Evolutionary conservation across 257 asterid species (phyloP).

Genomic region (Catharanthus roseus): DNA sequence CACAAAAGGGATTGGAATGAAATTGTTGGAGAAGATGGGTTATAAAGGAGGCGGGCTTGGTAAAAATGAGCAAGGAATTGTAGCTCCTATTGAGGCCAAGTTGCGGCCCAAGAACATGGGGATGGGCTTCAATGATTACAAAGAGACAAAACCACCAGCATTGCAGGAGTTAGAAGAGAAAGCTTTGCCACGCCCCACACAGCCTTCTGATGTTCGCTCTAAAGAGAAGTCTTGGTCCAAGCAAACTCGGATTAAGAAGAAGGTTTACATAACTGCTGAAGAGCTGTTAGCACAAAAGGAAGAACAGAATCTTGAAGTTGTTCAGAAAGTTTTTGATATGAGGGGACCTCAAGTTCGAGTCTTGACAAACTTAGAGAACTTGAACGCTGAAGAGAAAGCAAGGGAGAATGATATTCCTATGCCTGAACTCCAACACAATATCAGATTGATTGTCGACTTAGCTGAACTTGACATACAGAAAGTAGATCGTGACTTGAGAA

Average conservation of each 20-base stretch:
- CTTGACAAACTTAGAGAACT: constrained; percentile 73
- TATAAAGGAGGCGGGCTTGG: constrained; percentile 95
- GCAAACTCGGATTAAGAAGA: constrained; percentile 56
- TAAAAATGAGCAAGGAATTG: constrained; percentile 72
- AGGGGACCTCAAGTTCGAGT: constrained; percentile 97
- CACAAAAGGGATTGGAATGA: constrained; percentile 74
- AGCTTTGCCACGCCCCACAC: constrained; percentile 30
- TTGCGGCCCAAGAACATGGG: constrained; percentile 88
- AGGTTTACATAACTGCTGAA: constrained; percentile 57
- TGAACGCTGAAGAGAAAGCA: constrained; percentile 75
- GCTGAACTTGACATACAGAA: constrained; percentile 78
- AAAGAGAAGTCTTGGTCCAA: constrained; percentile 76
- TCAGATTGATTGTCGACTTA: constrained; percentile 63
- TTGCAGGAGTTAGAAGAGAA: constrained; percentile 42
- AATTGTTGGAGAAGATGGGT: constrained; percentile 84
- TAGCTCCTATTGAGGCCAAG: constrained; percentile 74
- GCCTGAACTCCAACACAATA: constrained; percentile 94
- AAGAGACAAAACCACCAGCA: constrained; percentile 48
- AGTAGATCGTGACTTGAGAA: constrained; percentile 68
- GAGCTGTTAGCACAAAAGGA: constrained; percentile 72
- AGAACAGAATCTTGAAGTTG: constrained; percentile 66
- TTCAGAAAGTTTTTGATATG: constrained; percentile 89
- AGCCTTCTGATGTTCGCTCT: constrained; percentile 33
- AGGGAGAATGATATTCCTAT: constrained; percentile 71
- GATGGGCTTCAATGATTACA: constrained; percentile 81